These are phyloP conservation scores for Tephrocybe sp. DNA, from an alignment of 768 basidiomycete species.

Conservation along the genomic window DNA sequence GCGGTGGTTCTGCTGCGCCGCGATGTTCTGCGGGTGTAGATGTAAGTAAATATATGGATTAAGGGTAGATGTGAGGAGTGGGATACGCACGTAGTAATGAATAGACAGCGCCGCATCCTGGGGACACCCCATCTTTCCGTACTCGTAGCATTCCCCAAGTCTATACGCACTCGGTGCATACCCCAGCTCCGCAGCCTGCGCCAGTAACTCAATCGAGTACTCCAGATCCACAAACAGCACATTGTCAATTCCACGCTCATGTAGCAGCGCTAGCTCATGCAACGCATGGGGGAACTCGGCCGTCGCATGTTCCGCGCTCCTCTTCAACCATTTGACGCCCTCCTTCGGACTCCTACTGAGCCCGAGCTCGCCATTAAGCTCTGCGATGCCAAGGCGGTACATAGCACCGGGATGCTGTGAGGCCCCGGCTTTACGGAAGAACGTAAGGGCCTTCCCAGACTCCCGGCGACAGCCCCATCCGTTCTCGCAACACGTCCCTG, in stretches of 20 bases:
- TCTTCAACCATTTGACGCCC: conserved; percentile 98
- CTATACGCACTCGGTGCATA: conserved; percentile 96
- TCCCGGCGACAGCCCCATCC: conserved; percentile 98
- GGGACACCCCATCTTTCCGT: conserved; percentile 97
- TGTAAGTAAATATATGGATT: conserved; percentile 6
- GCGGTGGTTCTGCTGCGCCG: conserved; percentile 94
- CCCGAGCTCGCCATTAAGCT: conserved; percentile 93
- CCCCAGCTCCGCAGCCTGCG: conserved; percentile 92
- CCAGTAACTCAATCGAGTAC: conserved; percentile 91
- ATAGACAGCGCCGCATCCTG: conserved; percentile 96
- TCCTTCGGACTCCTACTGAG: conserved; percentile 87
- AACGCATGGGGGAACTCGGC: conserved; percentile 96
- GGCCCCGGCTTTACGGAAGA: conserved; percentile 92
- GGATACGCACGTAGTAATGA: conserved; percentile 92
- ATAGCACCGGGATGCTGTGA: conserved; percentile 91
- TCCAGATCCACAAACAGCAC: conserved; percentile 96
- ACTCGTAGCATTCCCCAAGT: conserved; percentile 98
- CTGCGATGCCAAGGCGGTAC: conserved; percentile 94
- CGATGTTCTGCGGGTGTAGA: conserved; percentile 73
- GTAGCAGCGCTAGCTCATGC: conserved; percentile 89
- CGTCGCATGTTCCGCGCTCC: conserved; percentile 91
- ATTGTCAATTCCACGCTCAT: conserved; percentile 97
- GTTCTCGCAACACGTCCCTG: conserved; percentile 97
- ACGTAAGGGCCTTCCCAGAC: conserved; percentile 85
- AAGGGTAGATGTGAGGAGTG: conserved; percentile 4